Base-by-base conservation (phyloP, 2,329 filamentous ascomycete genomes). In the Colletotrichum sp. region DNA sequence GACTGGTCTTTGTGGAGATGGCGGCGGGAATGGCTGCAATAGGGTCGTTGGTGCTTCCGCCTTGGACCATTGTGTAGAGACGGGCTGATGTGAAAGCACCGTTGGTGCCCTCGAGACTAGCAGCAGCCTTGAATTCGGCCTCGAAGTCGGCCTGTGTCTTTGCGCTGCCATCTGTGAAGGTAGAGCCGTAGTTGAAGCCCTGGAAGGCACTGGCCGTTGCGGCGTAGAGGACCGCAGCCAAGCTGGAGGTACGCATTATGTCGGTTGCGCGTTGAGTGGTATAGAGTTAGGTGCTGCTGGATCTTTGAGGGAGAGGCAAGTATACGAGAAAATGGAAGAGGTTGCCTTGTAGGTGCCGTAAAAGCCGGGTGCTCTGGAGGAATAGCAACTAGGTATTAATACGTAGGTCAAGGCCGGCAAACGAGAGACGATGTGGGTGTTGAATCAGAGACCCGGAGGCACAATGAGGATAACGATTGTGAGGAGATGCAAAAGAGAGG, bases 1-100 rank as follows among this genome's bases (percentile, higher is more conserved):
- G 90, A 59, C 90, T 89, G 3, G 95, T 98, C 80, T 95, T 90
- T 81, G 95, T 95, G 79, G 90, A 90, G 85, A 98, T 95, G 80
- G 95, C 96, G 59, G 96, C 96, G 57, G 93, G 94, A 78, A 98
- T 95, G 78, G 94, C 95, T 55, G 90, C 88, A 81, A 94, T 95
- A 80, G 92, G 89, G 34, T 89, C 89, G 85, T 90, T 93, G 78
- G 90, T 85, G 8, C 93, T 93, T 78, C 91, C 92, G 30, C 85
- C 90, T 89, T 95, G 94, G 65, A 94, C 88, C 90, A 92, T 95
- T 79, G 94, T 95, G 86, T 94, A 96, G n/a, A 95, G 88, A 76
- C 94, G 92, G 59, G 92, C 93, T 76, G 90, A 93, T 80, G 87
- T 94, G 87, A 94, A 95, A 69, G 81, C 84, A 62, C 91, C 91